Conservation (phyloP, 306 rosid genomes). For the Carpinus viminea region DNA sequence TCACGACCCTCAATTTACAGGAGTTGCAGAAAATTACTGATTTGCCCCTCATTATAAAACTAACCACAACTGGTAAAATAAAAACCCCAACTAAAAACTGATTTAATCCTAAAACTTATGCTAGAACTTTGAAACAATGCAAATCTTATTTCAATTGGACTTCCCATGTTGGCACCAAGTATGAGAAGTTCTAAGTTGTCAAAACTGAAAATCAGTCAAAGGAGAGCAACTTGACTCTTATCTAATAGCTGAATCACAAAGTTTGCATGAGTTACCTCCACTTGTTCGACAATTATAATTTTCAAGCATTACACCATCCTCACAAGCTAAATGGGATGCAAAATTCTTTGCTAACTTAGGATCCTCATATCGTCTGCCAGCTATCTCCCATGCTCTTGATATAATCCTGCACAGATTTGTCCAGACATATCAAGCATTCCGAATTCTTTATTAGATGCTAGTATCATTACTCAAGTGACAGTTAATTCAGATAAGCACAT, state of each 20-base stretch:
- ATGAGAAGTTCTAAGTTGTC: background rate
- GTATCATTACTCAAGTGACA: background rate
- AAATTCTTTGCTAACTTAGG: slow-evolving; percentile 63
- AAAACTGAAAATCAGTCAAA: slow-evolving; percentile 13
- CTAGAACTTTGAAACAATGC: too few species aligned
- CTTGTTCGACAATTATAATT: slow-evolving; percentile 64
- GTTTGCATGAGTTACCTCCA: slow-evolving; percentile 54
- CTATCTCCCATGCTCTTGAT: slow-evolving; percentile 85
- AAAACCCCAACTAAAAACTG: too few species aligned
- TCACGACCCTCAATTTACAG: too few species aligned
- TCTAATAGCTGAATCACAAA: slow-evolving; percentile 17
- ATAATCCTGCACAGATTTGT: slow-evolving; percentile 55
- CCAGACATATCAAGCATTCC: slow-evolving; percentile 30
- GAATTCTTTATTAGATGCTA: slow-evolving; percentile 9
- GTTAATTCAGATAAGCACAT: background rate
- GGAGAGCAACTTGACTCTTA: slow-evolving; percentile 16
- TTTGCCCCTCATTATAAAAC: too few species aligned
- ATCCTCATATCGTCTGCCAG: slow-evolving; percentile 74
- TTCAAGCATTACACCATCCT: slow-evolving; percentile 47
- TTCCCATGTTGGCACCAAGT: background rate
- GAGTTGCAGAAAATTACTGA: too few species aligned
- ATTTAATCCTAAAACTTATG: too few species aligned
- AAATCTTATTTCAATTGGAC: background rate
- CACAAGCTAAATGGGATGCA: slow-evolving; percentile 44
- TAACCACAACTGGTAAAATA: too few species aligned